Evolutionary conservation across 2,329 filamentous ascomycete species (phyloP).

Genomic region (Cordyceps tenuipes): DNA sequence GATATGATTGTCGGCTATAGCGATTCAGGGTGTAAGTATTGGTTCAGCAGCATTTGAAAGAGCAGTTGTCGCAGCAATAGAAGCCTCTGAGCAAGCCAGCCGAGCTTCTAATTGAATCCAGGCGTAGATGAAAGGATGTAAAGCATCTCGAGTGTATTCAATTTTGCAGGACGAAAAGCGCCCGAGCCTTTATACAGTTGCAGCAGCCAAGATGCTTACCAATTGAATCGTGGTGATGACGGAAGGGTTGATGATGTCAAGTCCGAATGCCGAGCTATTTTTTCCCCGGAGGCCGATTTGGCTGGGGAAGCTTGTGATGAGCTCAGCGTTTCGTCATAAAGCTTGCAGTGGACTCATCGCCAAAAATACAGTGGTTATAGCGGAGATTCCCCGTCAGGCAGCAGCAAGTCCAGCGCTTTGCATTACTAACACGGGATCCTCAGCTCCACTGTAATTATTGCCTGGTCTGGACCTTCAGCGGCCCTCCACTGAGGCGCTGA

Average conservation of each 20-base stretch:
- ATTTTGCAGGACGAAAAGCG: not conserved
- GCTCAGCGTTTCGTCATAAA: slow-evolving; percentile 12
- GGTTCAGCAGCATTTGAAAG: not conserved
- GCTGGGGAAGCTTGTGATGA: slow-evolving; percentile 6
- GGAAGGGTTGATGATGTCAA: slow-evolving; percentile 9
- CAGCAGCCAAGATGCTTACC: slow-evolving; percentile 7
- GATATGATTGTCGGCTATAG: not conserved
- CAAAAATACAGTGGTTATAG: not conserved
- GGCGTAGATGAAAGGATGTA: not conserved
- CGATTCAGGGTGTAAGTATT: not conserved
- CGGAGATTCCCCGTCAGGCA: not conserved
- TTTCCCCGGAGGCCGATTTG: not conserved
- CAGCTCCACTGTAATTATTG: not conserved
- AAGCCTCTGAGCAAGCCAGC: not conserved
- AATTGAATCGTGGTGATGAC: slow-evolving; percentile 3
- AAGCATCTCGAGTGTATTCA: not conserved
- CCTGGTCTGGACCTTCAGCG: not conserved
- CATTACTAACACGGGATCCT: not conserved
- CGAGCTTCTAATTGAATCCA: slow-evolving; percentile 13
- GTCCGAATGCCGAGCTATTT: slow-evolving; percentile 10
- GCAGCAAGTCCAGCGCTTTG: not conserved
- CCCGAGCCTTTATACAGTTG: not conserved
- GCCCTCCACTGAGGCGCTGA: not conserved
- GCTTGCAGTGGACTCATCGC: not conserved
- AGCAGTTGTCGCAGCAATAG: not conserved